A percentile compares a stretch with the other conserved stretches of the same genome.
Evolutionary conservation across 2,329 filamentous ascomycete species (phyloP).

Genomic region (Emmonsiellopsis sp.): DNA sequence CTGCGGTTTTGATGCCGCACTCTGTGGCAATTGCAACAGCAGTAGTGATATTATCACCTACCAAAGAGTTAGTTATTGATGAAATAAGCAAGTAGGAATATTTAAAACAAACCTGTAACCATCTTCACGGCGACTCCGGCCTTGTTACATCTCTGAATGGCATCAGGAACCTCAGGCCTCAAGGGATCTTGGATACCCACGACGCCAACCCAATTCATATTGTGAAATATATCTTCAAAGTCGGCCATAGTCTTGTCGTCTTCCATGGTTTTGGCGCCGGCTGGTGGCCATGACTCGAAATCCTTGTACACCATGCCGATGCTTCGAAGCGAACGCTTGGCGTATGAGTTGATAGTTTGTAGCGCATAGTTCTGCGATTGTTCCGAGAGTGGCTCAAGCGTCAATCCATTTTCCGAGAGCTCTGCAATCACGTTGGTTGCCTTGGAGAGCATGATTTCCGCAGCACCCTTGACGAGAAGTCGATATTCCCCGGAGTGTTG

Average conservation of each 20-base stretch:
- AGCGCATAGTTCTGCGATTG: conserved; percentile 19
- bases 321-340: conserved; percentile 56
- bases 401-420: conserved; percentile 15
- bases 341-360: conserved; percentile 32
- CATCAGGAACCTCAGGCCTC: conserved; percentile 55
- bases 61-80: background rate
- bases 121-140: conserved; percentile 65
- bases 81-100: background rate
- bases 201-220: conserved; percentile 64
- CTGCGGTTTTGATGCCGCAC: conserved; percentile 56
- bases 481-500: conserved; percentile 31
- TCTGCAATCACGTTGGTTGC: conserved; percentile 25
- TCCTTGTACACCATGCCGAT: conserved; percentile 67
- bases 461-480: conserved; percentile 40
- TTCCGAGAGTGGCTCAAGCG: conserved; percentile 18
- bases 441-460: conserved; percentile 35
- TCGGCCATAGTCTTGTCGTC: conserved; percentile 54
- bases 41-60: conserved; percentile 58
- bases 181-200: conserved; percentile 70
- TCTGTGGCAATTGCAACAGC: conserved; percentile 64
- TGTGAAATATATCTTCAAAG: conserved; percentile 58
- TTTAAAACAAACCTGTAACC: conserved; percentile 46
- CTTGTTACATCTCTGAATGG: conserved; percentile 56
- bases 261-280: conserved; percentile 44
- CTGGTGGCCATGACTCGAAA: conserved; percentile 59